Evolutionary conservation across 768 basidiomycete genomes (phyloP), one percentile per base, ranked within the genome.

Genomic region (Suillus hirtellus): DNA sequence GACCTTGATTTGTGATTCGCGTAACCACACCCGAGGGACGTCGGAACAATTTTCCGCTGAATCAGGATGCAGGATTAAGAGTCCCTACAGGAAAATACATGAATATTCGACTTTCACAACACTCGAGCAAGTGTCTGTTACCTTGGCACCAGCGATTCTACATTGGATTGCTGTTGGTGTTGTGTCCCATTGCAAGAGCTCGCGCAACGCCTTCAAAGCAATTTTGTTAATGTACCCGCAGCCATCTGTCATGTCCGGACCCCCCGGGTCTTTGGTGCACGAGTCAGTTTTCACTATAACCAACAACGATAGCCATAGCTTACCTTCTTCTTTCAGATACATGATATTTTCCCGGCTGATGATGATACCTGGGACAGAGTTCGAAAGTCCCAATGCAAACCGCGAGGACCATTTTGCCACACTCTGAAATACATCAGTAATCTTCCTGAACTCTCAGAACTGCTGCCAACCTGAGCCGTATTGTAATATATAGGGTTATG

Each of bases 351-450:
- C 61, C 1, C 69, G 63, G 0, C 73, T 64, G 3, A 90, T 63
- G 8, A 74, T 65, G 3, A 84, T 72, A 0, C 86, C 88, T 7
- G 88, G 88, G 4, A 84, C 76, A 1, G 89, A 89, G 58, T 81
- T 89, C 0, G 89, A 90, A 7, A 89, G 70, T 0, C 84, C 86
- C 10, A 90, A 78, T 0, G 83, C 80, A 65, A 84, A 85, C 0
- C 88, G 80, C n/a, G 88, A 80, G 14, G 82, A 77, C 83, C 85
- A 90, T 72, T 90, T 90, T 1, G 83, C 77, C 75, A 89, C 81
- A 12, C 80, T 77, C 89, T 89, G 60, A 15, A n/a, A 46, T 3
- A 61, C 12, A 54, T 49, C 53, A 24, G 61, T 35, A 15, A 49
- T 37, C 1, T 49, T 21, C 35, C 34, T 31, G 34, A 12, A 19